Evolutionary conservation across 2,329 filamentous ascomycete genomes (phyloP).

Genomic region (Colletotrichum graminicola): DNA sequence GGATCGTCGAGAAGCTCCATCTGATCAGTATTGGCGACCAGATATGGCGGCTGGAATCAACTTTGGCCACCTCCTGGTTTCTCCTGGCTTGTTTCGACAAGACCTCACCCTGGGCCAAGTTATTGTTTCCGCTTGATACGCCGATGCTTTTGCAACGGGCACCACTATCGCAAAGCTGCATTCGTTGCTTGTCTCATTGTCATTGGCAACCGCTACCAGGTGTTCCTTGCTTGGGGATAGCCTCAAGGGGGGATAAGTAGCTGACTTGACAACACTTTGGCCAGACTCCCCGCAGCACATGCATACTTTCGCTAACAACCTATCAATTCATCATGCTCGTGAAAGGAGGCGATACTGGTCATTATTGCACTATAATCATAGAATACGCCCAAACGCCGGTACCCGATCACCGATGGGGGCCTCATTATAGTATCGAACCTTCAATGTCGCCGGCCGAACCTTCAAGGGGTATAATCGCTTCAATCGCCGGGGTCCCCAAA

Average conservation of each 20-base stretch:
- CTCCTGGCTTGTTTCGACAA: neutral
- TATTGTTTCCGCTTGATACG: neutral
- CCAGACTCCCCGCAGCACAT: neutral
- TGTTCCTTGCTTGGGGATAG: neutral
- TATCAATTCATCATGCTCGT: neutral
- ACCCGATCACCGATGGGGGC: neutral
- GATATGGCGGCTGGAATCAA: neutral
- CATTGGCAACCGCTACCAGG: too few relatives aligned
- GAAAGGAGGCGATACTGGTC: neutral
- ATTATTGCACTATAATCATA: neutral
- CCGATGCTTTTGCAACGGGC: neutral
- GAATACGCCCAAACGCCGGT: neutral
- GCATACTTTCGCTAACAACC: neutral
- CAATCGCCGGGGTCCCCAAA: neutral
- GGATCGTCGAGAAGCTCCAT: neutral
- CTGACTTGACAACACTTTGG: neutral
- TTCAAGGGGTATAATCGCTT: slow-evolving; percentile 35
- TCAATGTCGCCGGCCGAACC: slow-evolving; percentile 2
- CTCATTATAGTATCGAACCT: neutral
- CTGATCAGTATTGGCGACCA: neutral
- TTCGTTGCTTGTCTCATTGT: neutral
- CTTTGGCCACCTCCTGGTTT: neutral
- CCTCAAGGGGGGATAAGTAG: neutral
- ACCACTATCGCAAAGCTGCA: neutral
- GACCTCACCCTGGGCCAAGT: neutral